Conservation (phyloP, 1,139 yeast species). For the Taphrina wiesneri region DNA sequence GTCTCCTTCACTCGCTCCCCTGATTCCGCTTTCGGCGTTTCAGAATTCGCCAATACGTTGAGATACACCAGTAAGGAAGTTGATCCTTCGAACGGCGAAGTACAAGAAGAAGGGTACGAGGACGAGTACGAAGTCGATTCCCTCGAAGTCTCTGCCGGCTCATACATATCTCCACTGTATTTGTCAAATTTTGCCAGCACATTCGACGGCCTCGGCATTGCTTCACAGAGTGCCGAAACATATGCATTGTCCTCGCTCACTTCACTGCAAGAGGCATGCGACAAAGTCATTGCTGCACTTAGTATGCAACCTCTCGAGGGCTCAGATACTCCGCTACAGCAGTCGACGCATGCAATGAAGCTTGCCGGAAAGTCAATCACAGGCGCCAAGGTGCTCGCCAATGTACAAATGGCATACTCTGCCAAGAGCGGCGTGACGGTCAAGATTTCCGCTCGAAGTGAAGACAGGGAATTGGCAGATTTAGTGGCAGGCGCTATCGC, state of each 20-base stretch:
- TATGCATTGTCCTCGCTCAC: conserved; percentile 55
- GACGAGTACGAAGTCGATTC: conserved; percentile 93
- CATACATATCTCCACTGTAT: conserved; percentile 74
- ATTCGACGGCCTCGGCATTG: conserved; percentile 66
- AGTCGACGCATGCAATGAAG: conserved; percentile 71
- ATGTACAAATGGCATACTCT: conserved; percentile 69
- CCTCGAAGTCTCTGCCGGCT: conserved; percentile 74
- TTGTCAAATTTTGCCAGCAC: conserved; percentile 72
- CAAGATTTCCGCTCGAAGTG: conserved; percentile 71
- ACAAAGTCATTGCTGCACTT: conserved; percentile 49
- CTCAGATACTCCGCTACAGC: conserved; percentile 64
- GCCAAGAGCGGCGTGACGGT: conserved; percentile 75
- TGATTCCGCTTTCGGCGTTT: conserved; percentile 50
- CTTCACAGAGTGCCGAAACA: conserved; percentile 59
- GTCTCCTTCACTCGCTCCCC: conserved; percentile 69
- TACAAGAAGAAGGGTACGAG: conserved; percentile 82
- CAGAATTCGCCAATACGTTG: conserved; percentile 67
- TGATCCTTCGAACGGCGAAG: conserved; percentile 70
- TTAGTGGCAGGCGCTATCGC: conserved; percentile 41
- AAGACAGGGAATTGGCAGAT: conserved; percentile 48
- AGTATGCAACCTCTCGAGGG: conserved; percentile 79
- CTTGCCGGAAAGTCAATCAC: conserved; percentile 74
- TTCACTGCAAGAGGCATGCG: conserved; percentile 53
- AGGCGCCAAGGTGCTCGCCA: conserved; percentile 62
- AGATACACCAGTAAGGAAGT: conserved; percentile 78